Evolutionary conservation across 495 filamentous ascomycete species (phyloP).

Genomic region (Penicillium fimorum): DNA sequence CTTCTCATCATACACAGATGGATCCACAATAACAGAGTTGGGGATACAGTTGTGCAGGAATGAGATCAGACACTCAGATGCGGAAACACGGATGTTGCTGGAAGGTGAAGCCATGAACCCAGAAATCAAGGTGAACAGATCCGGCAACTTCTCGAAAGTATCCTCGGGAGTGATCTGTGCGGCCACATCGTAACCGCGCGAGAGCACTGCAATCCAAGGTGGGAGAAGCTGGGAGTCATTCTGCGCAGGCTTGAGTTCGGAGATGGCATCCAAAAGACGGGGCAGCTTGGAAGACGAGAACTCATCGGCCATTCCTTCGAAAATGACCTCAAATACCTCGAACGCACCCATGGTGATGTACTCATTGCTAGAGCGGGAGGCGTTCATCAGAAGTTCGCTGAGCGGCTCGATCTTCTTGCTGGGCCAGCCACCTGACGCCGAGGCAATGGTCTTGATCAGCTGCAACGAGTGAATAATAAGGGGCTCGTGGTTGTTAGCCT

Average conservation of each 20-base stretch:
- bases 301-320: slow-evolving; percentile 83
- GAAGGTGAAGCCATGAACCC: slow-evolving; percentile 80
- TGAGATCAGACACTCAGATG: slow-evolving; percentile 91
- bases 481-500: slow-evolving; percentile 66
- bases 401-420: slow-evolving; percentile 89
- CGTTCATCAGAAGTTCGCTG: slow-evolving; percentile 82
- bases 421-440: slow-evolving; percentile 91
- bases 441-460: slow-evolving; percentile 81
- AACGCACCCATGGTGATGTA: slow-evolving; percentile 94
- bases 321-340: slow-evolving; percentile 95
- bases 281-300: slow-evolving; percentile 85
- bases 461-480: slow-evolving; percentile 87
- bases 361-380: slow-evolving; percentile 85
- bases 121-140: slow-evolving; percentile 72
- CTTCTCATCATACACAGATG: slow-evolving; percentile 86
- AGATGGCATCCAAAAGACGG: slow-evolving; percentile 79
- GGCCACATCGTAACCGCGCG: slow-evolving; percentile 89
- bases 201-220: slow-evolving; percentile 93
- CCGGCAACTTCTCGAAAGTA: slow-evolving; percentile 83
- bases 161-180: slow-evolving; percentile 80
- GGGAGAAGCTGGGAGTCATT: slow-evolving; percentile 91
- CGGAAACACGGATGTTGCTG: slow-evolving; percentile 87
- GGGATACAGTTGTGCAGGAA: slow-evolving; percentile 88
- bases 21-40: slow-evolving; percentile 71
- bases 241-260: slow-evolving; percentile 81